Evolutionary conservation across 306 rosid genomes (phyloP).

Genomic region (apple (Malus domestica)): ASM211411v1 NC_041792.1:21714407-21714906

Average conservation of each 20-base stretch:
- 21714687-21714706: not conserved
- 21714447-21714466: conserved; percentile 96
- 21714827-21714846: not conserved
- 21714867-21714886: not conserved
- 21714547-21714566: not conserved
- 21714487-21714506: conserved; percentile 78
- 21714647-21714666: not conserved
- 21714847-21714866: not conserved
- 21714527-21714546: conserved; percentile 45
- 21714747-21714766: not conserved
- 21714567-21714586: not conserved
- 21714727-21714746: not conserved
- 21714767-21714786: not conserved
- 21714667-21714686: not conserved
- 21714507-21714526: conserved; percentile 99
- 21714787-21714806: not conserved
- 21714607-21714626: not conserved
- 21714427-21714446: conserved; percentile 92
- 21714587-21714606: not conserved
- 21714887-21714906: not conserved
- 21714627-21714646: not conserved
- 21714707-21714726: not conserved
- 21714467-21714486: conserved; percentile 76
- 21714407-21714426: conserved; percentile 86
- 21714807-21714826: not conserved